Conservation (phyloP, 306 rosid species). For the Cyclanthera cordifolia region DNA sequence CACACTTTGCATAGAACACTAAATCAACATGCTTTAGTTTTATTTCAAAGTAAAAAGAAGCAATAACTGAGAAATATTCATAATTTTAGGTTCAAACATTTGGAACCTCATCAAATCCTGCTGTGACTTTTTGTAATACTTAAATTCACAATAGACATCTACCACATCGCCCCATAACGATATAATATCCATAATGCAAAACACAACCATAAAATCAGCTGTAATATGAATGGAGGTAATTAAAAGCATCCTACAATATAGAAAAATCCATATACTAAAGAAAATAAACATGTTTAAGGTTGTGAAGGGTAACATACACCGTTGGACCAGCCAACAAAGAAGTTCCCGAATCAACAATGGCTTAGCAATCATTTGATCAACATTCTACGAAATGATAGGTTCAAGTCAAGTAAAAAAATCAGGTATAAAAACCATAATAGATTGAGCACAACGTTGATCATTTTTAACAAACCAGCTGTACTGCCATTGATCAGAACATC, state of each 20-base stretch:
- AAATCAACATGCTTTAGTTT: not conserved
- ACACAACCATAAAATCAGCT: not conserved
- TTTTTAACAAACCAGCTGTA: conserved; percentile 85
- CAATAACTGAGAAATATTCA: not conserved
- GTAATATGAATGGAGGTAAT: not conserved
- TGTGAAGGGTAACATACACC: too few species aligned
- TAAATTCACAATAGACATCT: not conserved
- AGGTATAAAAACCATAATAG: too few species aligned
- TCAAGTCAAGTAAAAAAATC: too few species aligned
- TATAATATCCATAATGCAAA: not conserved
- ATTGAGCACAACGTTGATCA: too few species aligned
- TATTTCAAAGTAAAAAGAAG: too few species aligned
- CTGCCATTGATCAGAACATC: conserved; percentile 63
- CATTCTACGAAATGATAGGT: too few species aligned
- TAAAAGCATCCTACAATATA: not conserved
- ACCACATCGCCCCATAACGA: not conserved
- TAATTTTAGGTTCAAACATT: not conserved
- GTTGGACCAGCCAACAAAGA: conserved; percentile 89
- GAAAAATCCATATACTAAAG: not conserved
- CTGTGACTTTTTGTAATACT: not conserved
- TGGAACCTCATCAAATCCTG: not conserved
- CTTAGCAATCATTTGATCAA: conserved; percentile 54
- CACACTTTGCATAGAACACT: not conserved
- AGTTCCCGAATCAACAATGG: conserved; percentile 94
- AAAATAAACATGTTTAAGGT: not conserved